Conservation (phyloP, 495 filamentous ascomycete species). For the Tuber brumale region DNA sequence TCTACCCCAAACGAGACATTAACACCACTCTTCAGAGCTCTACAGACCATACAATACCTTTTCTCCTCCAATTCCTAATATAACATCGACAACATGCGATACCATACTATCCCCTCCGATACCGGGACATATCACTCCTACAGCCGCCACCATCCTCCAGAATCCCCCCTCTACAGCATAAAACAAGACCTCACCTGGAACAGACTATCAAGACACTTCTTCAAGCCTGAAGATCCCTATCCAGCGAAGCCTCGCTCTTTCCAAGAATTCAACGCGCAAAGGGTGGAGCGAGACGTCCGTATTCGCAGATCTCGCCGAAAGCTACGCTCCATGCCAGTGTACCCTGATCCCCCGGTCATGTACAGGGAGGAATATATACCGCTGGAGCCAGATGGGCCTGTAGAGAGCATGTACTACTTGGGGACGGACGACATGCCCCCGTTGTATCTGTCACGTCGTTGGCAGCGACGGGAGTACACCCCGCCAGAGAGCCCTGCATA, state of each 20-base stretch:
- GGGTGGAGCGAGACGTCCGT: constrained; percentile 28
- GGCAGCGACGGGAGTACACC: constrained; percentile 4
- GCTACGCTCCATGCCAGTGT: constrained; percentile 14
- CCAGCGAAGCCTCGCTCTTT: constrained; percentile 31
- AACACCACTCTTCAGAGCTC: not conserved
- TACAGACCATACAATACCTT: not conserved
- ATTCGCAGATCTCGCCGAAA: constrained; percentile 28
- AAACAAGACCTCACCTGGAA: constrained; percentile 36
- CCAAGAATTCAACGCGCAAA: constrained; percentile 29
- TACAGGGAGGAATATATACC: constrained; percentile 4
- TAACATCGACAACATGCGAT: not conserved
- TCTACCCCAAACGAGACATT: not conserved
- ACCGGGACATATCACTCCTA: not conserved
- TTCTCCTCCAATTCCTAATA: not conserved
- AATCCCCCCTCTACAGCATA: constrained; percentile 26
- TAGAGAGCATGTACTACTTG: constrained; percentile 31
- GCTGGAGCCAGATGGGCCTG: constrained; percentile 9
- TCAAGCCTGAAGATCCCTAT: constrained; percentile 28
- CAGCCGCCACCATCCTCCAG: not conserved
- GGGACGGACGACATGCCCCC: constrained; percentile 28
- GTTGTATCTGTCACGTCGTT: constrained; percentile 28
- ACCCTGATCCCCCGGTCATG: constrained; percentile 7
- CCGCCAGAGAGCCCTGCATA: not conserved
- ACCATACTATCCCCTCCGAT: not conserved
- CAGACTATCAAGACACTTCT: constrained; percentile 31